These are phyloP conservation scores for Pinus albicaulis DNA, from an alignment of 75 land plant species.

Conservation along the genomic window DNA sequence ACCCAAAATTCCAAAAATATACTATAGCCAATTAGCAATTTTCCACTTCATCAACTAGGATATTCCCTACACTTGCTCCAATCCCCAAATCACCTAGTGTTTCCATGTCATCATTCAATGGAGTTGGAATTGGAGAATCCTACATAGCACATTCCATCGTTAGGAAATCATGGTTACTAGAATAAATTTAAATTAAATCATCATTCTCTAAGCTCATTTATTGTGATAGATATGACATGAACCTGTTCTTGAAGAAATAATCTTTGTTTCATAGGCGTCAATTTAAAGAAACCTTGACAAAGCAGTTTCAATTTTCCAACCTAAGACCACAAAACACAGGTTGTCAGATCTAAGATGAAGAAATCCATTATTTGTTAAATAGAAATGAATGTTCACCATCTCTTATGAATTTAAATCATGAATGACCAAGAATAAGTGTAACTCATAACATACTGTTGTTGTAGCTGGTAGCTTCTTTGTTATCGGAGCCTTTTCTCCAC, in stretches of 20 bases:
- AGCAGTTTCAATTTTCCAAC: slow-evolving; percentile 88
- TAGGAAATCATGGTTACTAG: background rate
- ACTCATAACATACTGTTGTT: slow-evolving; percentile 50
- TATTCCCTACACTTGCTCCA: slow-evolving; percentile 34
- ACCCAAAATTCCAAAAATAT: too few relatives aligned
- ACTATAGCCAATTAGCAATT: background rate
- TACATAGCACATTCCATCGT: slow-evolving; percentile 14
- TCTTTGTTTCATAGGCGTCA: slow-evolving; percentile 56
- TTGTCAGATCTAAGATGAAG: background rate
- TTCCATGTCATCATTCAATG: slow-evolving; percentile 86
- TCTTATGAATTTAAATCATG: background rate
- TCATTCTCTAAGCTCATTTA: background rate
- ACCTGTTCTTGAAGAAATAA: slow-evolving; percentile 85
- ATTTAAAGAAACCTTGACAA: slow-evolving; percentile 87
- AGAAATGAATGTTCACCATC: background rate
- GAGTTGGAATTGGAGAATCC: slow-evolving; percentile 74
- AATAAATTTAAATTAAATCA: background rate
- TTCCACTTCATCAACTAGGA: slow-evolving; percentile 73
- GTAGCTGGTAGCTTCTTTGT: slow-evolving; percentile 84
- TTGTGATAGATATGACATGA: slow-evolving; percentile 2
- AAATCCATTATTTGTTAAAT: background rate
- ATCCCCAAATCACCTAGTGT: slow-evolving; percentile 67
- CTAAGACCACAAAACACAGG: slow-evolving; percentile 25
- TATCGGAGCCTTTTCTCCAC: slow-evolving; percentile 75
- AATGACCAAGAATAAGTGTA: background rate